Evolutionary conservation across 164 flowering plant species (phyloP).

Genomic region (Cinnamomum chago): DNA sequence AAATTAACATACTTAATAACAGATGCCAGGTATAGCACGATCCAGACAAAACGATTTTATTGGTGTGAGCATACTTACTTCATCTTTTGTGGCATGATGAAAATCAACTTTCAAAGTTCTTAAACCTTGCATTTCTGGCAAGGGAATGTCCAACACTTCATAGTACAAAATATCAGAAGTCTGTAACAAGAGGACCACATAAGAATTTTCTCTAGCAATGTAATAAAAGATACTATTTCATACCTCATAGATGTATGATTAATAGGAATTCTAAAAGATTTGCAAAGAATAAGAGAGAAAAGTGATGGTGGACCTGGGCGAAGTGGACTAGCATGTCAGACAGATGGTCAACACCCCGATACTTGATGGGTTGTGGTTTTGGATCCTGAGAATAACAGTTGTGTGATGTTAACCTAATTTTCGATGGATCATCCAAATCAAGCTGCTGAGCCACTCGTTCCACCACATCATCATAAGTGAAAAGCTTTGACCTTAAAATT

Average conservation of each 20-base stretch:
- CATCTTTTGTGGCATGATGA: slow-evolving; percentile 80
- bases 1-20: neutral
- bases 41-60: neutral
- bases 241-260: neutral
- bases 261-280: neutral
- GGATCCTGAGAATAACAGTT: slow-evolving; percentile 97
- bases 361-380: slow-evolving; percentile 88
- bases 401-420: slow-evolving; percentile 87
- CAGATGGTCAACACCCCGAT: slow-evolving; percentile 77
- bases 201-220: neutral
- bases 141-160: slow-evolving; percentile 90
- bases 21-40: neutral
- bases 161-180: slow-evolving; percentile 85
- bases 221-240: no score
- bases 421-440: slow-evolving; percentile 87
- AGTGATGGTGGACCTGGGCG: slow-evolving; percentile 60
- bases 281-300: neutral
- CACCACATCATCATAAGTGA: slow-evolving; percentile 88
- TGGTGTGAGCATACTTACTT: slow-evolving; percentile 36
- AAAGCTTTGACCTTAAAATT: slow-evolving; percentile 65
- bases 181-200: slow-evolving; percentile 34
- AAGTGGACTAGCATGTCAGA: slow-evolving; percentile 89
- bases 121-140: slow-evolving; percentile 87
- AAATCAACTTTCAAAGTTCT: slow-evolving; percentile 90
- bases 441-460: slow-evolving; percentile 74